Conservation (phyloP, 202 grass and related monocot species). For the Musa balbisiana region DNA sequence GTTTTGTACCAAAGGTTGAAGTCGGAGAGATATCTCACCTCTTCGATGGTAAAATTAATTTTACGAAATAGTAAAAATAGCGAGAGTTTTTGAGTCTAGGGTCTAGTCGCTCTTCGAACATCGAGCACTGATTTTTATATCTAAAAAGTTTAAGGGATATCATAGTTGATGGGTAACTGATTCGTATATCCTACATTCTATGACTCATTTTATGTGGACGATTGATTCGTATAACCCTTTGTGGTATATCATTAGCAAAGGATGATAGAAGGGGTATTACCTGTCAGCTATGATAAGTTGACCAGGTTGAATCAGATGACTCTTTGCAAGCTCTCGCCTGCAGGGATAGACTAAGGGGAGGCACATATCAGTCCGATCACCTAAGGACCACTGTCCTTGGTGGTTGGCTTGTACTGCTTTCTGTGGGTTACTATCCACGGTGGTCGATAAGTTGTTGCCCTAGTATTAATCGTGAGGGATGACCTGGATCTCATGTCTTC, state of each 20-base stretch:
- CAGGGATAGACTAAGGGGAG: fast-evolving
- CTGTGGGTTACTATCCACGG: fast-evolving
- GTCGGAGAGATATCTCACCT: fast-evolving
- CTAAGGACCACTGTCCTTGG: fast-evolving
- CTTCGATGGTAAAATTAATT: fast-evolving
- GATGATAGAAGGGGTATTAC: too few relatives aligned
- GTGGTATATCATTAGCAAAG: fast-evolving
- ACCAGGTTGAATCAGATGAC: too few relatives aligned
- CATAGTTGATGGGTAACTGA: fast-evolving
- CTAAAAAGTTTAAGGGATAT: too few relatives aligned
- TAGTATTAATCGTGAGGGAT: too few relatives aligned
- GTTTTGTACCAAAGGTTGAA: too few relatives aligned
- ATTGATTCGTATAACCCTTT: fast-evolving
- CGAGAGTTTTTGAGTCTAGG: fast-evolving
- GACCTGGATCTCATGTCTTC: too few relatives aligned
- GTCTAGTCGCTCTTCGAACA: too few relatives aligned
- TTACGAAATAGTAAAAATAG: too few relatives aligned
- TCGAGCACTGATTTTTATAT: too few relatives aligned
- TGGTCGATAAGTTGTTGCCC: too few relatives aligned
- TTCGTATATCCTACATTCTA: fast-evolving
- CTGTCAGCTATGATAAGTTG: too few relatives aligned
- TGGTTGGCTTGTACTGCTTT: fast-evolving
- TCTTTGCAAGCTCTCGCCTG: fast-evolving
- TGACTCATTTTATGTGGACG: too few relatives aligned
- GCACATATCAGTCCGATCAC: fast-evolving